phyloP scores from a whole-genome alignment of 306 rosid genomes.

The Dalbergia cultrata region DNA sequence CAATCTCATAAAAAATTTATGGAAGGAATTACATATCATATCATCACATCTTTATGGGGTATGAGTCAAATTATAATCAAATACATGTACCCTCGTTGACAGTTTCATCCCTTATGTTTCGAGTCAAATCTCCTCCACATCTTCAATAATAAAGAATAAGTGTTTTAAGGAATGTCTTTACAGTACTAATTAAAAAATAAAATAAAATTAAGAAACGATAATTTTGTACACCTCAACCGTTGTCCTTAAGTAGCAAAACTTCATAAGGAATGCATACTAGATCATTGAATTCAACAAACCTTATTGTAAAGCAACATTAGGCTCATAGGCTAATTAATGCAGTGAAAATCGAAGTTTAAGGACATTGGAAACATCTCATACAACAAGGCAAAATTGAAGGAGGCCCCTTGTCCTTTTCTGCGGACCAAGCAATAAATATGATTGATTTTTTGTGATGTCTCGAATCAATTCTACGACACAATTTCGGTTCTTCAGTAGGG shows the following conservation, averaged over 20 bases:
- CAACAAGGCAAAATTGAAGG: slow-evolving; percentile 30
- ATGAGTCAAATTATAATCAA: too few relatives aligned
- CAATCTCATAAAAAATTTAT: too few relatives aligned
- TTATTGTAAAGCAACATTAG: slow-evolving; percentile 10
- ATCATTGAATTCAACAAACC: background rate
- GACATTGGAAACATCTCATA: slow-evolving; percentile 53
- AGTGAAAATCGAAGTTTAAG: slow-evolving; percentile 34
- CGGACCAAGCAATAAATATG: slow-evolving; percentile 22
- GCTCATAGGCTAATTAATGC: background rate
- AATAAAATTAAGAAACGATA: too few relatives aligned
- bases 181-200: too few relatives aligned
- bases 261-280: background rate
- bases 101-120: background rate
- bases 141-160: background rate
- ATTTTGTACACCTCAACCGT: background rate
- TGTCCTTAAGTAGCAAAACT: background rate
- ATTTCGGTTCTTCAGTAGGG: slow-evolving; percentile 43
- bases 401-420: slow-evolving; percentile 13
- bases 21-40: too few relatives aligned
- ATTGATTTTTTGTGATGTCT: slow-evolving; percentile 29
- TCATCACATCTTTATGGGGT: too few relatives aligned
- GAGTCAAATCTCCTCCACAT: slow-evolving; percentile 13
- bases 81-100: too few relatives aligned
- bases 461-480: slow-evolving; percentile 39
- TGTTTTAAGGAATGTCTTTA: too few relatives aligned